Conservation (phyloP, 2,329 filamentous ascomycete species). For the Ophiostoma perfectum region DNA sequence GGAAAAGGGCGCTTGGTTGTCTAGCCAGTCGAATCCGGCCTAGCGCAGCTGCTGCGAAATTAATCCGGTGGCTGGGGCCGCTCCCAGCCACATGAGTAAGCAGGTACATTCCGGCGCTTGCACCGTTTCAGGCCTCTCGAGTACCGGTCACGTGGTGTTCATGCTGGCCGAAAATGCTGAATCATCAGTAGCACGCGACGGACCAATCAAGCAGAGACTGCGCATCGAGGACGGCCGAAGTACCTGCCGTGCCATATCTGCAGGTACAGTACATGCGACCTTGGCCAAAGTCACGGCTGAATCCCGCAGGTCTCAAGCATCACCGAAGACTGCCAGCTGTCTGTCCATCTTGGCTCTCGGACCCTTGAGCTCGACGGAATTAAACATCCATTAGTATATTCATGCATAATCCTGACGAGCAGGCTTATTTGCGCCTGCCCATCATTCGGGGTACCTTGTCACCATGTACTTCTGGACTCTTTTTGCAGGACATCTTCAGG, state of each 20-base stretch:
- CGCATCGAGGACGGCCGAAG: neutral
- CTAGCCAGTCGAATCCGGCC: slow-evolving; percentile 22
- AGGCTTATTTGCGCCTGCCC: neutral
- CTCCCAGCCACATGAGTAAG: slow-evolving; percentile 23
- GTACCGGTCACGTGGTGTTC: neutral
- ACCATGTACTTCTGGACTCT: neutral
- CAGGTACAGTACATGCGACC: neutral
- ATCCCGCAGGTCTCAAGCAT: neutral
- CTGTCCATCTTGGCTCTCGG: neutral
- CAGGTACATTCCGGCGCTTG: neutral
- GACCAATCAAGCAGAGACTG: neutral
- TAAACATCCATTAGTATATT: neutral
- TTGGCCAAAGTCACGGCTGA: neutral
- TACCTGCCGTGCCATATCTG: neutral
- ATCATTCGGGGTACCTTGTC: neutral
- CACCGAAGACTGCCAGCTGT: neutral
- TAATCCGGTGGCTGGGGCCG: slow-evolving; percentile 28
- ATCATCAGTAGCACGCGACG: neutral
- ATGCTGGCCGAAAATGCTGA: neutral
- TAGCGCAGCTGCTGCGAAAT: slow-evolving; percentile 23
- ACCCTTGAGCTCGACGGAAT: neutral
- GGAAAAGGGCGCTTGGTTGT: slow-evolving; percentile 18
- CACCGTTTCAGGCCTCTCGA: neutral
- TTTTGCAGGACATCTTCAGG: neutral
- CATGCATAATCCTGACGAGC: neutral